Percentiles rank a stretch among this genome's conserved stretches.
These are phyloP conservation scores for Magnaporthales sp. DNA, from an alignment of 2,329 filamentous ascomycete species.

Conservation along the genomic window DNA sequence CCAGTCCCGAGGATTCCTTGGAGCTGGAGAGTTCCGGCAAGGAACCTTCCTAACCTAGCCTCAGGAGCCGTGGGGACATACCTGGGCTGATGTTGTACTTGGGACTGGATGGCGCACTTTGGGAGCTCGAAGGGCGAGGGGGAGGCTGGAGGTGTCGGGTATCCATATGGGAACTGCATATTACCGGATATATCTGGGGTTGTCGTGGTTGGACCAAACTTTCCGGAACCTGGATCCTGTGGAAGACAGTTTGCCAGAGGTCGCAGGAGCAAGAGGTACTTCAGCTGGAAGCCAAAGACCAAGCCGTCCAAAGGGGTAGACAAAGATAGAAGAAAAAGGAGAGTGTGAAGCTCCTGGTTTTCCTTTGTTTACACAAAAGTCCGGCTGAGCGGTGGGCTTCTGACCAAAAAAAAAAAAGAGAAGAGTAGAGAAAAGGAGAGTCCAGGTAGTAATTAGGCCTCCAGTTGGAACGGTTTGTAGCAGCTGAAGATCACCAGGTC, in stretches of 20 bases:
- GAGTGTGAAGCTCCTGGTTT: not conserved
- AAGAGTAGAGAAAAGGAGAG: conserved; percentile 8
- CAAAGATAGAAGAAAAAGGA: not conserved
- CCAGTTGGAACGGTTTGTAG: not conserved
- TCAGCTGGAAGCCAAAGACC: not conserved
- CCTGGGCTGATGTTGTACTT: conserved; percentile 29
- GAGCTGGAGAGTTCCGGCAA: conserved; percentile 77
- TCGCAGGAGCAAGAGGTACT: not conserved
- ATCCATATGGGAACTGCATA: conserved; percentile 30
- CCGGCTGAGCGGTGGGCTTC: not conserved
- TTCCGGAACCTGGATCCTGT: not conserved
- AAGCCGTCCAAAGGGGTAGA: not conserved
- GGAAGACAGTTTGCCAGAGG: not conserved
- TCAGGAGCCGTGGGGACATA: conserved; percentile 60
- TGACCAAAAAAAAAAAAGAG: not conserved
- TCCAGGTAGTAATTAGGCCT: not conserved
- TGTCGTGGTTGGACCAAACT: conserved; percentile 7
- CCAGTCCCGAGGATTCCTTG: conserved; percentile 83
- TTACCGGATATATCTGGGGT: conserved; percentile 12
- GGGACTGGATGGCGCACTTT: conserved; percentile 33
- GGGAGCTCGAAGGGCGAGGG: conserved; percentile 40
- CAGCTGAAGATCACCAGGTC: conserved; percentile 1
- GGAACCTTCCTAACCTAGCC: conserved; percentile 74
- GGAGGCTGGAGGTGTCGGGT: conserved; percentile 49
- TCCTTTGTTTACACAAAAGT: not conserved